Evolutionary conservation across 106 monocot genomes (phyloP).

Genomic region (Dioscorea zingiberensis): DNA sequence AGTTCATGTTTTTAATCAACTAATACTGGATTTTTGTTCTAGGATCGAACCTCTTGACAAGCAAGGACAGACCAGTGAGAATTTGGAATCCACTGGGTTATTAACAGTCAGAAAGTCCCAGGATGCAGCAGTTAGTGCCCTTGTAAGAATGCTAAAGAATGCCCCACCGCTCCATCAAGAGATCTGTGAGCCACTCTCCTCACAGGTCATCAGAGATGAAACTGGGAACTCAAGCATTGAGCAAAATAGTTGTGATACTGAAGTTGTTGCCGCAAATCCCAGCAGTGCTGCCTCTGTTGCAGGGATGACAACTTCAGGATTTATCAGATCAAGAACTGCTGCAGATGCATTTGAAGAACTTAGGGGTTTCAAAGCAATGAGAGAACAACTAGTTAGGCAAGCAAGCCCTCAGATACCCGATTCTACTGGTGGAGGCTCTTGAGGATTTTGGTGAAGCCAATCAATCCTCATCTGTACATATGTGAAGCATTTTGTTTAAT

Average conservation of each 20-base stretch:
- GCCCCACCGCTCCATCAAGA: conserved; percentile 55
- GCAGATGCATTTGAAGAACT: conserved; percentile 69
- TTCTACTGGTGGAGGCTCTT: conserved; percentile 7
- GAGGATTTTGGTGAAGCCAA: conserved; percentile 7
- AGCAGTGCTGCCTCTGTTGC: conserved; percentile 4
- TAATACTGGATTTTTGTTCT: not conserved
- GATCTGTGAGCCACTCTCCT: not conserved
- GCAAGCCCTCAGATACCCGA: conserved; percentile 14
- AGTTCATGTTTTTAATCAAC: too few species aligned
- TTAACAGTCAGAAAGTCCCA: conserved; percentile 39
- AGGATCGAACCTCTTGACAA: conserved; percentile 28
- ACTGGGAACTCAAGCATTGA: not conserved
- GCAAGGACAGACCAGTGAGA: conserved; percentile 14
- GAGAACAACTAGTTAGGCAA: conserved; percentile 43
- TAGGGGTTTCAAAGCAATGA: conserved; percentile 44
- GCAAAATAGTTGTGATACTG: not conserved
- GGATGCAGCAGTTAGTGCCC: conserved; percentile 64
- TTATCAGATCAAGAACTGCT: conserved; percentile 49
- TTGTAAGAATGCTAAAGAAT: conserved; percentile 55
- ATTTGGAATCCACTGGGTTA: conserved; percentile 18
- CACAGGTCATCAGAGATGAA: conserved; percentile 8
- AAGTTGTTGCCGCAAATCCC: conserved; percentile 7
- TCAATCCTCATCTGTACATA: conserved; percentile 26
- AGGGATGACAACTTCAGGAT: conserved; percentile 19
- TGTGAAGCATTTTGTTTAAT: conserved; percentile 20